Evolutionary conservation across 2,329 filamentous ascomycete species (phyloP), one percentile per base, ranked within the genome.

Genomic region (Alternaria sp.): DNA sequence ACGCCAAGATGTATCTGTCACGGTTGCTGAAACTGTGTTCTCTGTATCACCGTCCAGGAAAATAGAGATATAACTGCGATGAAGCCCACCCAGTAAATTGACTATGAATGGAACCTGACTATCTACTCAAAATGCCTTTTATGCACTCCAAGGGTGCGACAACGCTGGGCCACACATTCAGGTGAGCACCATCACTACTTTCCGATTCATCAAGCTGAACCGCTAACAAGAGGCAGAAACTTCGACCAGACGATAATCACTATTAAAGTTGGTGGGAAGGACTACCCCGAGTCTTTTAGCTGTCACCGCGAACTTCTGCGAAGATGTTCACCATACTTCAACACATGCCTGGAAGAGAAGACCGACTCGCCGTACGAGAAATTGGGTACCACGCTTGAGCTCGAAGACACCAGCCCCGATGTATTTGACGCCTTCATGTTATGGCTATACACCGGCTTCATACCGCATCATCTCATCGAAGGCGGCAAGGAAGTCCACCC

Each of bases 351-450:
- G 11, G 68, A 70, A 36, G 66, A 74, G 48, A 67, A 73, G 51
- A 62, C 63, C 42, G 58, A 58, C 4, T 76, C 73, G n/a, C 73
- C 73, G 0, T 75, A 76, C 61, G 73, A 71, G 40, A 72, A 57
- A 37, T 65, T 64, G 24, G 68, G 63, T 5, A 51, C 68, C 4
- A 66, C 61, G 13, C 60, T 76, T 11, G 73, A 75, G 50, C 69
- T 76, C 7, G 68, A 73, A 8, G 72, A 75, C 33, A 73, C 71
- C 4, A 71, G 62, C 44, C 71, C 73, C n/a, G 73, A 76, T 52
- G 72, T 75, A n/a, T 76, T 76, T 45, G 73, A 76, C 57, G 70
- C 72, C 7, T 76, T 76, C 54, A 74, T 76, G 72, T 63, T 76
- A 53, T 76, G 73, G 73, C 58, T 76, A n/a, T 74, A 76, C 53